Evolutionary conservation across 768 basidiomycete genomes (phyloP).

Genomic region (Russula foetens): DNA sequence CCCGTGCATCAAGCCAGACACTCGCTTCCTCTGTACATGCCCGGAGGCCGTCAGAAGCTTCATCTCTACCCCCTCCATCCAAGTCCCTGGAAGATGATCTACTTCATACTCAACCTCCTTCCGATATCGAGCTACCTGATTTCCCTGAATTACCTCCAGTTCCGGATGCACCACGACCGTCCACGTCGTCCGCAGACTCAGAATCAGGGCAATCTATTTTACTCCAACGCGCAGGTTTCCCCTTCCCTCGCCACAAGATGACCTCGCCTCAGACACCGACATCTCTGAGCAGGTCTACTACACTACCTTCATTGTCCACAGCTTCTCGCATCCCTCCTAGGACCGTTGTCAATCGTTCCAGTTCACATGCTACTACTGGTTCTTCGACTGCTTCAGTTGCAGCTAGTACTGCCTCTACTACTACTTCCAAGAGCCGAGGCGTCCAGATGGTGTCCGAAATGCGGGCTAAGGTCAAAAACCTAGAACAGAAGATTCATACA

Average conservation of each 20-base stretch:
- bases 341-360: slow-evolving; percentile 30
- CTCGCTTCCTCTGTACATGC: slow-evolving; percentile 19
- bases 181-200: slow-evolving; percentile 18
- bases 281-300: slow-evolving; percentile 43
- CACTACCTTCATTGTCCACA: slow-evolving; percentile 43
- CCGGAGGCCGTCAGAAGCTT: slow-evolving; percentile 26
- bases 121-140: slow-evolving; percentile 54
- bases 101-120: slow-evolving; percentile 48
- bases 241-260: slow-evolving; percentile 32
- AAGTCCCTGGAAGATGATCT: slow-evolving; percentile 48
- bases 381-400: slow-evolving; percentile 31
- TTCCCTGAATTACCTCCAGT: slow-evolving; percentile 27
- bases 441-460: slow-evolving; percentile 92
- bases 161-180: slow-evolving; percentile 9
- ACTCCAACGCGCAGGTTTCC: slow-evolving; percentile 45
- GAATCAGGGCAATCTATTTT: slow-evolving; percentile 38
- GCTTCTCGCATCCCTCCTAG: slow-evolving; percentile 38
- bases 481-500: slow-evolving; percentile 84
- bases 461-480: slow-evolving; percentile 72
- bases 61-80: slow-evolving; percentile 23
- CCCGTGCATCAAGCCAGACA: slow-evolving; percentile 24
- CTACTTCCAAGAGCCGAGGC: slow-evolving; percentile 64
- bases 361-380: slow-evolving; percentile 23
- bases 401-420: slow-evolving; percentile 28
- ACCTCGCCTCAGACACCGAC: slow-evolving; percentile 37